Evolutionary conservation across 2,329 filamentous ascomycete species (phyloP), one percentile per base, ranked within the genome.

Genomic region (Fonsecaea multimorphosa): DNA sequence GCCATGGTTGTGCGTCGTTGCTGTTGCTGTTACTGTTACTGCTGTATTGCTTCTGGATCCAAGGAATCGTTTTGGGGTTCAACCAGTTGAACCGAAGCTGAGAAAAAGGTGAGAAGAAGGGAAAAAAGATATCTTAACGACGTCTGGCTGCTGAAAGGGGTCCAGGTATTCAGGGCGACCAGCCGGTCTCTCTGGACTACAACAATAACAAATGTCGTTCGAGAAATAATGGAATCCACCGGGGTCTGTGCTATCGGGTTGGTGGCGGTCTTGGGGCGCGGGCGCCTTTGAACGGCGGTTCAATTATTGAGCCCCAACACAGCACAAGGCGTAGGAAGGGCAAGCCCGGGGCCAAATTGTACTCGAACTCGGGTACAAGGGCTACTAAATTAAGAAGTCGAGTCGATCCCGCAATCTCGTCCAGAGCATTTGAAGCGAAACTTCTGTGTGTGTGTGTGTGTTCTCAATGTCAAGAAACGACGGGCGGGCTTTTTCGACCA

Each of bases 31-130:
- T 52, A 16, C 9, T 12, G 58, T 53, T 36, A 38, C 9, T 49
- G 29, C 36, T 38, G 46, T 54, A n/a, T n/a, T 29, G 58, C 40
- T 24, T 19, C 49, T 16, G 58, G 54, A 27, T 34, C 53, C 19
- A 22, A 49, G 11, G 44, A 12, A 24, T 1, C 14, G 36, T 38
- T 38, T 24, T 16, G 22, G 22, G 9, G 56, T 46, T 44, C 56
- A 58, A 58, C 56, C 38, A 16, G 56, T 58, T 58, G 56, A 44
- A 58, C 56, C 36, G 56, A 40, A 22, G 54, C 22, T 40, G 54
- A 57, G 38, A 40, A 16, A 38, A 40, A 38, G 54, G 3, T 4
- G 34, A 57, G 29, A 44, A 44, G 24, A 38, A 44, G 24, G 24
- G 3, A 38, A 38, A 27, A 32, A 44, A 58, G 24, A 29, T 16